Percentiles rank a stretch among this genome's conserved stretches.
These are phyloP conservation scores for Seiridium unicorne DNA, from an alignment of 2,329 filamentous ascomycete species.

Conservation along the genomic window DNA sequence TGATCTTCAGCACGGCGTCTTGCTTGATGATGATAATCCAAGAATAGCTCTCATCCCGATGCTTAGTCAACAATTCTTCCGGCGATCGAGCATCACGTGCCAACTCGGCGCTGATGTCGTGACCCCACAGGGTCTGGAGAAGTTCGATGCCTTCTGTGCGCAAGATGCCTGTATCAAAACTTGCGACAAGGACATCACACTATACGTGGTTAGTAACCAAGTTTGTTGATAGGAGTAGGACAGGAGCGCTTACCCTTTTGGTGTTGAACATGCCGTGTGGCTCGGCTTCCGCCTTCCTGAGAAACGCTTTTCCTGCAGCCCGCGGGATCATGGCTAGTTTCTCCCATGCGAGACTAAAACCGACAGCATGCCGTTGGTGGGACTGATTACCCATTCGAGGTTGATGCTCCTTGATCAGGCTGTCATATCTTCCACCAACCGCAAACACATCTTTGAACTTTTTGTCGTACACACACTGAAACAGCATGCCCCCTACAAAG, in stretches of 20 bases:
- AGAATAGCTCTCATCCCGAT: constrained; percentile 74
- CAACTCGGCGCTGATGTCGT: constrained; percentile 85
- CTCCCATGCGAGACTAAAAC: constrained; percentile 89
- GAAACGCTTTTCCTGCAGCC: constrained; percentile 51
- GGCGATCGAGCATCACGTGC: constrained; percentile 75
- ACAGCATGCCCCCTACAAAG: constrained; percentile 80
- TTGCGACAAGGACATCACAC: constrained; percentile 88
- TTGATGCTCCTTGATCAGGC: constrained; percentile 79
- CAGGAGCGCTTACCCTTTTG: constrained; percentile 53
- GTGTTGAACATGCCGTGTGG: constrained; percentile 56
- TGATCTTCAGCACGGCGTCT: constrained; percentile 74
- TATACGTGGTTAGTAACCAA: constrained; percentile 29
- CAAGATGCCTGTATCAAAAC: constrained; percentile 76
- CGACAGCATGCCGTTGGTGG: constrained; percentile 77
- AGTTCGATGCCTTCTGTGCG: constrained; percentile 75
- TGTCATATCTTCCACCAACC: constrained; percentile 90
- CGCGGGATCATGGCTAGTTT: constrained; percentile 68
- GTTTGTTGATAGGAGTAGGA: not conserved
- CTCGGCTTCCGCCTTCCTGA: constrained; percentile 72
- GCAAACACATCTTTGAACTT: constrained; percentile 86
- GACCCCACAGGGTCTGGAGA: constrained; percentile 74
- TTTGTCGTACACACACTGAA: constrained; percentile 85
- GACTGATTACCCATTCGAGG: constrained; percentile 64
- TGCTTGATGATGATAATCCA: constrained; percentile 91
- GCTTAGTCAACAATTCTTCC: constrained; percentile 75